These are phyloP conservation scores for Cryptosporidium sp. DNA, from an alignment of 169 alveolate genomes.

Conservation along the genomic window DNA sequence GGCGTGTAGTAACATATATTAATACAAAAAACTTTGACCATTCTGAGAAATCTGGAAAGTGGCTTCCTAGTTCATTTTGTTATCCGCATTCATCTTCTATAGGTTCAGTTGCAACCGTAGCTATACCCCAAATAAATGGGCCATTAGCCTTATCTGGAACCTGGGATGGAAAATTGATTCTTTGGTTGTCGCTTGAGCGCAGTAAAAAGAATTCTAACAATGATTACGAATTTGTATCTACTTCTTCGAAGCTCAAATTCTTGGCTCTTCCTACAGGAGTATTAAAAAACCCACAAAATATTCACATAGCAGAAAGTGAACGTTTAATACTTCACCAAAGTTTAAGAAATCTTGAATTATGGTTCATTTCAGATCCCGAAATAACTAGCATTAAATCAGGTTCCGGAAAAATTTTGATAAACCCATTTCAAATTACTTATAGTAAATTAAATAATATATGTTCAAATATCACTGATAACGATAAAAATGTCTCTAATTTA, in stretches of 20 bases:
- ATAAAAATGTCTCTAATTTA: slow-evolving; percentile 6
- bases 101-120: slow-evolving; percentile 39
- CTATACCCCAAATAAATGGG: slow-evolving; percentile 36
- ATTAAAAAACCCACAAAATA: neutral
- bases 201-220: neutral
- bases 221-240: neutral
- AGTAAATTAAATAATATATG: slow-evolving; percentile 11
- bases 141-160: slow-evolving; percentile 60
- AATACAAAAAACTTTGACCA: neutral
- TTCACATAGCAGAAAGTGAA: slow-evolving; percentile 51
- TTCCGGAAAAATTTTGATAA: neutral
- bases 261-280: slow-evolving; percentile 36
- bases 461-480: neutral
- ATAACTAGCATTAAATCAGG: neutral
- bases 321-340: slow-evolving; percentile 47
- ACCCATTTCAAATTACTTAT: slow-evolving; percentile 42
- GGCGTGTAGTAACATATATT: slow-evolving; percentile 62
- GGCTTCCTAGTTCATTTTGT: slow-evolving; percentile 60
- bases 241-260: slow-evolving; percentile 6
- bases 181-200: slow-evolving; percentile 53
- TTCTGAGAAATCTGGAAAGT: neutral
- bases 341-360: slow-evolving; percentile 13
- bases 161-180: slow-evolving; percentile 66
- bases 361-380: slow-evolving; percentile 52
- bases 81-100: slow-evolving; percentile 34